These are phyloP conservation scores for Trichophyton benhamiae DNA, from an alignment of 2,329 filamentous ascomycete species.

Conservation along the genomic window DNA sequence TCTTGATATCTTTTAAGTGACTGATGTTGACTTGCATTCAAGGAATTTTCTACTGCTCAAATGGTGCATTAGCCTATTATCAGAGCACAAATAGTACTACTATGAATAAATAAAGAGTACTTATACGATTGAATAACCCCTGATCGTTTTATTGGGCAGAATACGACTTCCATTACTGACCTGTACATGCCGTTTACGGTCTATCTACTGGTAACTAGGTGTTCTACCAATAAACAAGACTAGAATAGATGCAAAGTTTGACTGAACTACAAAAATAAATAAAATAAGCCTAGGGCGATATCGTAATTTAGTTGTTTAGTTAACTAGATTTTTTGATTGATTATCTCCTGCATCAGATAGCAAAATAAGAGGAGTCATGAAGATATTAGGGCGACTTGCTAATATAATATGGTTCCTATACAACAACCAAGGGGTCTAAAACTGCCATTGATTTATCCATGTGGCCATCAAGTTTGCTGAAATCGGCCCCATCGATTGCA, in stretches of 20 bases:
- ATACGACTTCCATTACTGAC: no score
- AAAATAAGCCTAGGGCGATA: no score
- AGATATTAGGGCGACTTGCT: not conserved
- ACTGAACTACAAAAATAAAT: no score
- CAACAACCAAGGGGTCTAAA: not conserved
- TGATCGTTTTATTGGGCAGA: no score
- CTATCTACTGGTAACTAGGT: no score
- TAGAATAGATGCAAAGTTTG: no score
- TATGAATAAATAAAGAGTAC: not conserved
- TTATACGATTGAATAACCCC: no score
- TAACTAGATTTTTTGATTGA: no score
- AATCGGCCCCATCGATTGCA: conserved; percentile 32
- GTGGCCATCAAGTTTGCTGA: not conserved
- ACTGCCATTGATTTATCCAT: not conserved
- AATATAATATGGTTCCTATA: not conserved
- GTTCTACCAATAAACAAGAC: no score
- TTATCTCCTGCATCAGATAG: not conserved
- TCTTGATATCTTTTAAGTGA: not conserved
- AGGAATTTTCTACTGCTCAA: conserved; percentile 20
- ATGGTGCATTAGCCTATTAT: conserved; percentile 22
- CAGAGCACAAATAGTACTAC: not conserved
- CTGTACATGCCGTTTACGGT: no score
- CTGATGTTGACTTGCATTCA: not conserved
- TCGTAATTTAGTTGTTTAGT: no score
- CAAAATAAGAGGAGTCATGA: not conserved